Evolutionary conservation across 2,329 filamentous ascomycete species (phyloP), one percentile per base, ranked within the genome.

Genomic region (Zalaria obscura): DNA sequence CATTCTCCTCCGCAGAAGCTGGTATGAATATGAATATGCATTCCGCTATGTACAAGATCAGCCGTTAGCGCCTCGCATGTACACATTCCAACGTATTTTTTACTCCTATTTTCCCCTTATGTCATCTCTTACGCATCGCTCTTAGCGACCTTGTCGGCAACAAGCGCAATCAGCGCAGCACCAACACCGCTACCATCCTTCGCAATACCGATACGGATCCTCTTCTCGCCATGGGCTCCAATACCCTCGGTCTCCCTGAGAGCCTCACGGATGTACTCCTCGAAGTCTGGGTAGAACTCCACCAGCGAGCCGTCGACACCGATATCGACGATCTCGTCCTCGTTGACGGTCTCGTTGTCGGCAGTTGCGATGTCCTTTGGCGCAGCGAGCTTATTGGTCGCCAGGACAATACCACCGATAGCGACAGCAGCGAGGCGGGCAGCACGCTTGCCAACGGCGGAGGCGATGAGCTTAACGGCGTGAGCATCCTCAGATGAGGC

Each of bases 131-230:
- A 18, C 18, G 18, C 18, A 18, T 18, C 18, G 18, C 18, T 18
- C 45, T 55, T 57, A 46, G 50, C 45, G 9, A 51, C 76, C 55
- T 72, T 68, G 2, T 83, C 82, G 1, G 89, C 89, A 27, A 95
- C 83, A 39, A 95, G 73, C 40, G 91, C 91, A 63, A 96, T 96
- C 52, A 98, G 67, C 34, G 91, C 91, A 3, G 91, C 91, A 40
- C 91, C 91, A n/a, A 94, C 84, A 48, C 86, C 91, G 48, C 83
- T 91, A 38, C 91, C 91, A 59, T 98, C 91, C 70, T 94, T 95
- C 47, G 91, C 91, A 55, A 96, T 91, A 25, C 89, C 91, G 55
- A 98, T 95, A 43, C 86, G 75, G 49, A 98, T 83, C 63, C 79
- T 83, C 65, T 83, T 81, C 49, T 93, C 87, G 7, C 88, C 87